A percentile compares a stretch with the other conserved stretches of the same genome.
phyloP scores from a whole-genome alignment of 1,284 basidiomycete genomes.

The Malassezia dermatis region DNA sequence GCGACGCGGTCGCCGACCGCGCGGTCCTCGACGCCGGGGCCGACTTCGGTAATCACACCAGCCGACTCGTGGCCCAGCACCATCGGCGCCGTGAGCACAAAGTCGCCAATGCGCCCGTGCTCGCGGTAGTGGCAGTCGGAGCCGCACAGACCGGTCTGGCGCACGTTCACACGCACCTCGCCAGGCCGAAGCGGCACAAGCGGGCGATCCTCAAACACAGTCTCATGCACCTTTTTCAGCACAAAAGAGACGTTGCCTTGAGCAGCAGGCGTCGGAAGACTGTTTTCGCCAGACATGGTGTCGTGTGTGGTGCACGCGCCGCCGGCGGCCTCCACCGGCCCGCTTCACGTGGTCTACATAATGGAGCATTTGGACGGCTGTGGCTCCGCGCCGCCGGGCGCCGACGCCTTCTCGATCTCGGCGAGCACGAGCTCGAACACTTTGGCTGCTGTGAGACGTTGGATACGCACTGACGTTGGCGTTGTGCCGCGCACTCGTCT shows the following conservation, averaged over 20 bases:
- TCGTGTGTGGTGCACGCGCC: neutral
- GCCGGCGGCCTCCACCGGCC: neutral
- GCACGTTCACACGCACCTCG: slow-evolving; percentile 79
- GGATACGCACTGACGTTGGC: slow-evolving; percentile 34
- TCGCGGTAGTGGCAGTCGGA: slow-evolving; percentile 54
- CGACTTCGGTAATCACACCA: slow-evolving; percentile 57
- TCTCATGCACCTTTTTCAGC: slow-evolving; percentile 62
- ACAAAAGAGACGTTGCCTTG: slow-evolving; percentile 64
- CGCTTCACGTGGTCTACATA: slow-evolving; percentile 24
- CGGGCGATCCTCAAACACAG: slow-evolving; percentile 64
- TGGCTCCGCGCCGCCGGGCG: slow-evolving; percentile 35
- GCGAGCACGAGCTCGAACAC: slow-evolving; percentile 43
- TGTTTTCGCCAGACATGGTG: slow-evolving; percentile 25
- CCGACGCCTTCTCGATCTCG: slow-evolving; percentile 38
- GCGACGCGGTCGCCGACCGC: slow-evolving; percentile 77
- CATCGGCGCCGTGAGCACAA: slow-evolving; percentile 68
- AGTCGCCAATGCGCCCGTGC: slow-evolving; percentile 54
- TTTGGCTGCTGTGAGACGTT: slow-evolving; percentile 23
- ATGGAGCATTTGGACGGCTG: slow-evolving; percentile 39
- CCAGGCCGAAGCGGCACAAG: slow-evolving; percentile 57
- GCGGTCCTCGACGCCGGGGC: slow-evolving; percentile 60
- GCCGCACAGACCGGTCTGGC: slow-evolving; percentile 71
- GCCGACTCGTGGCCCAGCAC: slow-evolving; percentile 59
- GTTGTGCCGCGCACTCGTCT: slow-evolving; percentile 44
- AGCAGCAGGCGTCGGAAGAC: slow-evolving; percentile 28